These are phyloP conservation scores for Lactifluus volemus DNA, from an alignment of 768 basidiomycete genomes.

Conservation along the genomic window DNA sequence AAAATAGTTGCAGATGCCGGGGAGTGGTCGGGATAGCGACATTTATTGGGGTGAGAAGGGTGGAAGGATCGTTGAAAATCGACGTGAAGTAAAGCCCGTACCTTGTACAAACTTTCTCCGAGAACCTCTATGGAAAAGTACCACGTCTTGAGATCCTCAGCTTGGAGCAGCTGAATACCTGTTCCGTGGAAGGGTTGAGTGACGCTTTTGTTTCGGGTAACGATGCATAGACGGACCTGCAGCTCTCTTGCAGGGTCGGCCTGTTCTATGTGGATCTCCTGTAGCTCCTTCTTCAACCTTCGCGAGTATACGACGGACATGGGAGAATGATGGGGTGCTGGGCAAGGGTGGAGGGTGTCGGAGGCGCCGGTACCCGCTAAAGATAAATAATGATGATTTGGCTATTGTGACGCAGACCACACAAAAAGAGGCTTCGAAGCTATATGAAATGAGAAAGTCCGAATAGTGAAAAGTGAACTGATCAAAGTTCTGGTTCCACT, in stretches of 20 bases:
- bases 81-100: slow-evolving; percentile 21
- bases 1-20: background rate
- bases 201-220: background rate
- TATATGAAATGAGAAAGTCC: background rate
- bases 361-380: background rate
- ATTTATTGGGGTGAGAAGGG: background rate
- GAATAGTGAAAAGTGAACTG: background rate
- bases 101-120: slow-evolving; percentile 76
- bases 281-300: slow-evolving; percentile 20
- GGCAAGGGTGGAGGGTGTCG: background rate
- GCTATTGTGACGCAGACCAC: background rate
- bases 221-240: slow-evolving; percentile 4
- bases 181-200: background rate
- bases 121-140: slow-evolving; percentile 71
- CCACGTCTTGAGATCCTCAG: slow-evolving; percentile 76
- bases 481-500: background rate
- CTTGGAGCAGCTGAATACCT: slow-evolving; percentile 68
- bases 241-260: slow-evolving; percentile 14
- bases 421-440: background rate
- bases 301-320: slow-evolving; percentile 18
- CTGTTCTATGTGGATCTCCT: slow-evolving; percentile 20
- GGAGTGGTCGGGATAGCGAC: background rate
- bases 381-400: background rate
- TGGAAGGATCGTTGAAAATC: background rate
- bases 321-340: background rate